A percentile compares a stretch with the other conserved stretches of the same genome.
phyloP scores from a whole-genome alignment of 768 basidiomycete genomes.

The Tricholoma hemisulphureum region DNA sequence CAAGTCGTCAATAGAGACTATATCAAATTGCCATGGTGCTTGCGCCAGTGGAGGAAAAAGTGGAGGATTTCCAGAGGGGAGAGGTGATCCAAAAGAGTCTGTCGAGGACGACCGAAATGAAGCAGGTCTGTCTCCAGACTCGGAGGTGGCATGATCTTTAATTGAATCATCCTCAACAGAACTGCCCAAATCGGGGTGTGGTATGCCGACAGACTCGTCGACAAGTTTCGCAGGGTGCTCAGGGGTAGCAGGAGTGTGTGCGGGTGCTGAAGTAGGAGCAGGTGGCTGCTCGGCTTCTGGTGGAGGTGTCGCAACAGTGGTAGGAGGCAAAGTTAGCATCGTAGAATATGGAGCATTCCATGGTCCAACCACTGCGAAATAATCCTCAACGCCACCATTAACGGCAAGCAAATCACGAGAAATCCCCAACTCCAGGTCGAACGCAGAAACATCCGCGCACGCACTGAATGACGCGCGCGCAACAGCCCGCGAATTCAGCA shows the following conservation, averaged over 20 bases:
- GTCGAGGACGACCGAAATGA: slow-evolving; percentile 49
- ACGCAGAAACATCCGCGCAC: slow-evolving; percentile 58
- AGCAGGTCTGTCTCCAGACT: slow-evolving; percentile 24
- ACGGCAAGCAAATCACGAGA: slow-evolving; percentile 60
- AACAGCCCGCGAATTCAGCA: slow-evolving; percentile 51
- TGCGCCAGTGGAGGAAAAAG: slow-evolving; percentile 37
- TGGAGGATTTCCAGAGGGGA: slow-evolving; percentile 34
- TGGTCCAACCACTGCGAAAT: slow-evolving; percentile 55
- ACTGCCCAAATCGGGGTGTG: background rate
- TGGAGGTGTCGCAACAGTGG: background rate
- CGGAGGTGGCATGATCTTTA: background rate
- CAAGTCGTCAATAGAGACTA: slow-evolving; percentile 76
- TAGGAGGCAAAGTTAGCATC: background rate
- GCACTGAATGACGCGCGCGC: slow-evolving; percentile 29
- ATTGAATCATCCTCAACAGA: background rate
- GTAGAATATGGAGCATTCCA: background rate
- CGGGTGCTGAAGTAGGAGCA: background rate
- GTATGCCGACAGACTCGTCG: background rate
- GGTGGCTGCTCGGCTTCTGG: background rate
- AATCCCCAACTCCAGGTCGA: slow-evolving; percentile 66
- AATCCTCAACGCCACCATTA: slow-evolving; percentile 64
- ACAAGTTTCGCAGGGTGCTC: background rate
- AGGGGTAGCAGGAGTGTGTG: background rate
- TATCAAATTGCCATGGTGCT: slow-evolving; percentile 62
- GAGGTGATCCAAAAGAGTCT: slow-evolving; percentile 48